These are phyloP conservation scores for Physcia stellaris DNA, from an alignment of 495 filamentous ascomycete genomes.

Conservation along the genomic window DNA sequence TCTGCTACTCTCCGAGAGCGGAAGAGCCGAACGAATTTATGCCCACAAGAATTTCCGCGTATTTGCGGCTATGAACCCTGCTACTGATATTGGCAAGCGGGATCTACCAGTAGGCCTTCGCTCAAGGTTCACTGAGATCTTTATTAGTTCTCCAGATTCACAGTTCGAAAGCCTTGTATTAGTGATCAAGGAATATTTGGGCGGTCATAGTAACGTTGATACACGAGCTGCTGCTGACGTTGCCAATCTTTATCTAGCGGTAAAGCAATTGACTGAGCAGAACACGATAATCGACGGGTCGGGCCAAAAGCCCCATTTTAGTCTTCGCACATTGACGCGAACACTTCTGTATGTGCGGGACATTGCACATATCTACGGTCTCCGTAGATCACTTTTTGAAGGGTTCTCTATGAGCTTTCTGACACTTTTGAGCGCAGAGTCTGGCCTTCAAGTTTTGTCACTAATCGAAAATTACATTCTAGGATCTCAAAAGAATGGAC, in stretches of 20 bases:
- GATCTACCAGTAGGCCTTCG: slow-evolving; percentile 76
- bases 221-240: slow-evolving; percentile 59
- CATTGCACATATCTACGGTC: slow-evolving; percentile 71
- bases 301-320: slow-evolving; percentile 89
- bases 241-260: slow-evolving; percentile 71
- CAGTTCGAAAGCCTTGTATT: slow-evolving; percentile 69
- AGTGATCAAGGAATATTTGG: slow-evolving; percentile 78
- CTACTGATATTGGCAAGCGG: slow-evolving; percentile 90
- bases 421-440: slow-evolving; percentile 67
- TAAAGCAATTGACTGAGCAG: slow-evolving; percentile 63
- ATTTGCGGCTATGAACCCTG: slow-evolving; percentile 98
- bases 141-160: slow-evolving; percentile 75
- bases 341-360: slow-evolving; percentile 75
- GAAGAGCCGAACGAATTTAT: slow-evolving; percentile 72
- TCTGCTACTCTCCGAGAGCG: slow-evolving; percentile 80
- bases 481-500: slow-evolving; percentile 46
- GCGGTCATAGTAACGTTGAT: slow-evolving; percentile 48
- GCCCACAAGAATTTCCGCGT: slow-evolving; percentile 91
- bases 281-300: slow-evolving; percentile 86
- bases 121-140: slow-evolving; percentile 87
- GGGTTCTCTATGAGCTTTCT: slow-evolving; percentile 98
- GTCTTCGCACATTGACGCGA: slow-evolving; percentile 85
- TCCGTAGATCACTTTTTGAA: slow-evolving; percentile 79
- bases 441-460: slow-evolving; percentile 62
- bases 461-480: slow-evolving; percentile 73